Percentiles rank a stretch among this genome's conserved stretches.
Evolutionary conservation across 306 rosid species (phyloP).

Genomic region (Spatholobus suberectus): DNA sequence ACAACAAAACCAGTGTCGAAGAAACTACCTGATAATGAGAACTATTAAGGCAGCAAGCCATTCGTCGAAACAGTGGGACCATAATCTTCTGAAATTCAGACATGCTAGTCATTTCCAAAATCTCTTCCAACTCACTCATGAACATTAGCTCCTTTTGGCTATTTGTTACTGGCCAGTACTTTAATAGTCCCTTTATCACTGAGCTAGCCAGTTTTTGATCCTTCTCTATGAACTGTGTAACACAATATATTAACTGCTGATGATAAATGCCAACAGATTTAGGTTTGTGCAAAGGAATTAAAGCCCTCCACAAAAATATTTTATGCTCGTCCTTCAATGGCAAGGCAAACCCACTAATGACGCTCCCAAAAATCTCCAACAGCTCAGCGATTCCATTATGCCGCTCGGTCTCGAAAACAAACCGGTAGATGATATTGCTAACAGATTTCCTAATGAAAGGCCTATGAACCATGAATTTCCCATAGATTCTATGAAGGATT

Average conservation of each 20-base stretch:
- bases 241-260: constrained; percentile 89
- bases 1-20: too few relatives aligned
- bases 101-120: constrained; percentile 91
- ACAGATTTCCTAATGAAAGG: constrained; percentile 88
- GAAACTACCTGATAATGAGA: constrained; percentile 87
- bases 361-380: constrained; percentile 96
- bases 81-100: constrained; percentile 85
- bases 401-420: constrained; percentile 89
- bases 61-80: constrained; percentile 79
- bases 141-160: constrained; percentile 99
- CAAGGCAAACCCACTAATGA: constrained; percentile 93
- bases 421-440: constrained; percentile 84
- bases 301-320: constrained; percentile 80
- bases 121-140: constrained; percentile 92
- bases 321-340: constrained; percentile 99
- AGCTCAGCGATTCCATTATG: constrained; percentile 96
- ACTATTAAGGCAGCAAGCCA: constrained; percentile 81
- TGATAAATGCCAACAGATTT: constrained; percentile 94
- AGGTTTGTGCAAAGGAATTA: constrained; percentile 95
- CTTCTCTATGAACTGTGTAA: constrained; percentile 91
- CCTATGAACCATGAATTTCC: constrained; percentile 97
- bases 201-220: constrained; percentile 86
- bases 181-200: constrained; percentile 83
- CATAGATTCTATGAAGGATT: constrained; percentile 89
- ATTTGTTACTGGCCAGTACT: constrained; percentile 95